phyloP scores from a whole-genome alignment of 768 basidiomycete species.

The Punctularia strigosozonata region DNA sequence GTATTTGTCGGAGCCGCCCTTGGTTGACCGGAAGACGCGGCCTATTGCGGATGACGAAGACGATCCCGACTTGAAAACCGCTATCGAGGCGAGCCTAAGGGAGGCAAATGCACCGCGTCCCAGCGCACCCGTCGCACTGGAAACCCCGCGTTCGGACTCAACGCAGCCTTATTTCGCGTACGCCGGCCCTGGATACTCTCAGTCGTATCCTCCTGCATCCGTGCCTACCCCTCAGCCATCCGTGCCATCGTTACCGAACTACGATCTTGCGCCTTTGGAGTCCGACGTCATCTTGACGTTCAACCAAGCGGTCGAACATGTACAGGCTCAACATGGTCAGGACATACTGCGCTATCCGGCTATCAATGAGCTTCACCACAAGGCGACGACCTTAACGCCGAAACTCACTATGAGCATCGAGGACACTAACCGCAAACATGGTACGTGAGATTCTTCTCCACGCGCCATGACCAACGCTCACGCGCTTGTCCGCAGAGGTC shows the following conservation, averaged over 20 bases:
- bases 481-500: slow-evolving; percentile 40
- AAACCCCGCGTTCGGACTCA: slow-evolving; percentile 35
- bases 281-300: slow-evolving; percentile 83
- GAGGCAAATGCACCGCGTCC: slow-evolving; percentile 72
- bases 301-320: slow-evolving; percentile 80
- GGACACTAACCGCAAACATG: slow-evolving; percentile 77
- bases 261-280: slow-evolving; percentile 77
- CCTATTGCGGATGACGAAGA: slow-evolving; percentile 60
- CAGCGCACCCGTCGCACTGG: slow-evolving; percentile 59
- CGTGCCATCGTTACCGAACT: slow-evolving; percentile 49
- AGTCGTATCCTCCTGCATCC: slow-evolving; percentile 31
- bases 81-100: slow-evolving; percentile 90
- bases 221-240: slow-evolving; percentile 27
- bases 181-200: slow-evolving; percentile 26
- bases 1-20: slow-evolving; percentile 59
- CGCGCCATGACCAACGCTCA: background rate
- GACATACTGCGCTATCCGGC: slow-evolving; percentile 78
- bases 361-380: slow-evolving; percentile 75
- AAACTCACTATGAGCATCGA: slow-evolving; percentile 78
- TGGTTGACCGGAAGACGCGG: slow-evolving; percentile 42
- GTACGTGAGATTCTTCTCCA: slow-evolving; percentile 28
- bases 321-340: slow-evolving; percentile 62
- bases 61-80: slow-evolving; percentile 84
- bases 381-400: slow-evolving; percentile 65
- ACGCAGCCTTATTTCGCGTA: slow-evolving; percentile 20